Conservation (phyloP, 2,329 filamentous ascomycete species). For the Onygenales sp. region DNA sequence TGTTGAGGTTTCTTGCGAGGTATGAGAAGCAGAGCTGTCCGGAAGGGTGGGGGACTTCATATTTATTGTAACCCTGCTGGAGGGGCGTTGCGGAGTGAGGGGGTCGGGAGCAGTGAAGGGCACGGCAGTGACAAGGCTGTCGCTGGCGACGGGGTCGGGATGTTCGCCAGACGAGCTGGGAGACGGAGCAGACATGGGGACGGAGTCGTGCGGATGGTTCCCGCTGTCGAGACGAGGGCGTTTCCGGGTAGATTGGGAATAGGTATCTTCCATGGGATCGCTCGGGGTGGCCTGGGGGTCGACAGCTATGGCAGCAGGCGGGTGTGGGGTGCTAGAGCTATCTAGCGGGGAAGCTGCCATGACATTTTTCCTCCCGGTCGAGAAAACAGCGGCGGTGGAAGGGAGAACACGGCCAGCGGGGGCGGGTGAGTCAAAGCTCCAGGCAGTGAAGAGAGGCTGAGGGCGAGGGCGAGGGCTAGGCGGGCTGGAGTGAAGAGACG, state of each 20-base stretch:
- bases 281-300: slow-evolving; percentile 17
- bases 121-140: slow-evolving; percentile 7
- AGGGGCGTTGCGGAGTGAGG: slow-evolving; percentile 22
- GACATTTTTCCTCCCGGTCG: slow-evolving; percentile 27
- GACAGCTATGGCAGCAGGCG: slow-evolving; percentile 20
- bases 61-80: slow-evolving; percentile 41
- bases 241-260: slow-evolving; percentile 33
- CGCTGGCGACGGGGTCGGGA: background rate
- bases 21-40: slow-evolving; percentile 13
- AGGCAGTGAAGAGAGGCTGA: background rate
- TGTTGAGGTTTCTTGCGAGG: slow-evolving; percentile 6
- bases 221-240: slow-evolving; percentile 40
- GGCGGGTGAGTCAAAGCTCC: slow-evolving; percentile 1
- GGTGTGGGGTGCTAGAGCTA: slow-evolving; percentile 31
- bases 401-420: background rate
- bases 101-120: slow-evolving; percentile 16
- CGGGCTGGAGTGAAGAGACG: background rate
- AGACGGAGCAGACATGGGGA: slow-evolving; percentile 25
- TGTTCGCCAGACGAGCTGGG: slow-evolving; percentile 6
- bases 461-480: background rate
- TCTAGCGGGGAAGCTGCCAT: slow-evolving; percentile 39
- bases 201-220: slow-evolving; percentile 24
- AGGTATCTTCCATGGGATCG: slow-evolving; percentile 32
- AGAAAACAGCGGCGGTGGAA: background rate
- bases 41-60: slow-evolving; percentile 27